Percentiles rank a stretch among this genome's conserved stretches.
Conservation (phyloP, 129 eudicot genomes). For the carrot (Daucus carota) region DH1_v3.0 NC_030386.2:18780001-18780500, state of each 20-base stretch:
- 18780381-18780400: constrained; percentile 52
- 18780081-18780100: no score
- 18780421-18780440: constrained; percentile 40
- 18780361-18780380: constrained; percentile 80
- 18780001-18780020: no score
- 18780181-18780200: no score
- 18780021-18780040: no score
- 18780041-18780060: no score
- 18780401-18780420: constrained; percentile 47
- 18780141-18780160: no score
- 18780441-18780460: constrained; percentile 52
- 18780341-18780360: constrained; percentile 69
- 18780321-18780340: constrained; percentile 32
- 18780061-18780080: no score
- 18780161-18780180: no score
- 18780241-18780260: constrained; percentile 63
- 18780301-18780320: constrained; percentile 64
- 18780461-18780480: constrained; percentile 93
- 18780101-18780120: no score
- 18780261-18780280: constrained; percentile 75
- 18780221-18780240: constrained; percentile 47
- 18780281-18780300: constrained; percentile 86
- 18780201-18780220: constrained; percentile 68
- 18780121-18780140: no score
- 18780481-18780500: constrained; percentile 64